Evolutionary conservation across 1,139 yeast species (phyloP), one percentile per base, ranked within the genome.

Genomic region (Yamadazyma jaroonii): DNA sequence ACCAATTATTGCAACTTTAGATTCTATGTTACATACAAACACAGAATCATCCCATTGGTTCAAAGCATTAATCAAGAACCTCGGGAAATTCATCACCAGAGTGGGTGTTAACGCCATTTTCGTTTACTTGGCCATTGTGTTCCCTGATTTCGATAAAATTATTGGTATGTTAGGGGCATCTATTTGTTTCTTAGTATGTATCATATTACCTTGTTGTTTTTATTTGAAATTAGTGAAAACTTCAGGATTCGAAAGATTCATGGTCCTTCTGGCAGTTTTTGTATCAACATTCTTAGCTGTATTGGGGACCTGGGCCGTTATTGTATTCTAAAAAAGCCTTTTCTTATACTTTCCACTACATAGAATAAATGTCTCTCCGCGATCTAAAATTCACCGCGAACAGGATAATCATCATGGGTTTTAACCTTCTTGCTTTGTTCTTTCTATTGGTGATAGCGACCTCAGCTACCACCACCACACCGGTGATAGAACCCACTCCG

Each of bases 1-100:
- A 49, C 97, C 97, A 1, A 83, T 90, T 30, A 78, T 87, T 14
- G 75, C 92, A 5, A 83, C 94, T 0, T 56, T 71, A 40, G 75
- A 69, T 44, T 54, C 59, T 2, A 38, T 69, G 17, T 52, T 66
- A 9, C 52, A 55, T 2, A 50, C 57, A 9, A 50, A 50, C n/a
- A 41, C 39, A 3, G 26, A 13, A 3, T 41, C 55, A 7, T 34
- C 40, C 4, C 38, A 40, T 29, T 42, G 47, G 42, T 38, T 48
- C 17, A 30, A 37, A 10, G 40, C 39, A 5, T n/a, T 33, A 2
- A 9, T 48, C 5, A 53, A 57, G 22, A 23, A 45, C 3, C 3
- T 47, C 0, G 45, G 43, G 3, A 45, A 48, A 38, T 58, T 54
- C 37, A 48, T 48, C 31, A 61, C 67, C 10, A 59, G 75, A 40